A percentile compares a stretch with the other conserved stretches of the same genome.
These are phyloP conservation scores for Nitzschia sp. DNA, from an alignment of 108 stramenopile species.

Conservation along the genomic window DNA sequence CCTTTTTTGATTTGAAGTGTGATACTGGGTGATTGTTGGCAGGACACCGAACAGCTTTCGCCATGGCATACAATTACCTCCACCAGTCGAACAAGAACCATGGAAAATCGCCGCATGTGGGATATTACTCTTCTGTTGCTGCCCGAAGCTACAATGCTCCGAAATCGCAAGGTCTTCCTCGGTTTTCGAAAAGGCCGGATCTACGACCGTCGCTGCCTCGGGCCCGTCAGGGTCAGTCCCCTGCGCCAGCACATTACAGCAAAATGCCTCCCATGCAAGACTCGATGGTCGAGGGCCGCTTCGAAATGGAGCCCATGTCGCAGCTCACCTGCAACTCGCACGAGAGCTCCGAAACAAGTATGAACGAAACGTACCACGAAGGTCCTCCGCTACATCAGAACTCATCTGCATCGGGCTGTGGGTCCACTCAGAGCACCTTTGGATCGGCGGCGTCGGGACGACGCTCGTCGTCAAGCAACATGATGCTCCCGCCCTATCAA, in stretches of 20 bases:
- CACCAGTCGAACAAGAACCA: too few relatives aligned
- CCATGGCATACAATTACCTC: too few relatives aligned
- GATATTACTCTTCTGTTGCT: background rate
- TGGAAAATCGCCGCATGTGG: too few relatives aligned
- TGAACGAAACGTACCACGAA: background rate
- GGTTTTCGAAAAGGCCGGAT: background rate
- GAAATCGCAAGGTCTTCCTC: background rate
- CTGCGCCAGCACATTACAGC: background rate
- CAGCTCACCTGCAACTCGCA: slow-evolving; percentile 6
- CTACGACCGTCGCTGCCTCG: background rate
- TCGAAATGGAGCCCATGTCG: slow-evolving; percentile 5
- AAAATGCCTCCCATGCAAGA: too few relatives aligned
- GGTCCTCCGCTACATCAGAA: slow-evolving; percentile 15
- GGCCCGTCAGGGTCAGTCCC: background rate
- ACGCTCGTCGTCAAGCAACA: background rate
- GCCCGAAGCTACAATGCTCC: background rate
- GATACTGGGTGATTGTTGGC: too few relatives aligned
- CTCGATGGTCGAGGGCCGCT: too few relatives aligned
- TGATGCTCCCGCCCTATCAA: background rate
- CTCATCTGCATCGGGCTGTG: background rate
- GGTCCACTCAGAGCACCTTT: background rate
- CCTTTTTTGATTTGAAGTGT: too few relatives aligned
- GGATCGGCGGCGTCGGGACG: background rate
- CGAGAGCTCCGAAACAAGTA: background rate
- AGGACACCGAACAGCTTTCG: too few relatives aligned